Evolutionary conservation across 1,139 yeast genomes (phyloP), one percentile per base, ranked within the genome.

Genomic region (Taphrina communis): DNA sequence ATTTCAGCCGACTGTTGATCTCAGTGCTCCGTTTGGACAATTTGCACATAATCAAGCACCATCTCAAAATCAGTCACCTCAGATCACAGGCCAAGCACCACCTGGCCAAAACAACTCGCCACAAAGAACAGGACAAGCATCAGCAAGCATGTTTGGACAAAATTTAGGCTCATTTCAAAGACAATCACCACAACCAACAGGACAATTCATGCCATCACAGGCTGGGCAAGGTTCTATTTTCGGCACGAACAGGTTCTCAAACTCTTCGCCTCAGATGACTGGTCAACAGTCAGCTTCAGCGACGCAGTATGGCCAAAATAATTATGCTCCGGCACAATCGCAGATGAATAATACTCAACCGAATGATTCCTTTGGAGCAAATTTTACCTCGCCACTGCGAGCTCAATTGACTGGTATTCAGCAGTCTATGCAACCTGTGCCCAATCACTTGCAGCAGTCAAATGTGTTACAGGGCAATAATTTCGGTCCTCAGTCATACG

Each of bases 371-470:
- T 63, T 63, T 41, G 67, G 67, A n/a, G 21, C 51, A 6, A 35
- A 36, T 17, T 63, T 63, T 25, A 63, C 67, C 5, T 35, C 36
- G 6, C 56, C 67, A 2, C 38, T 63, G 7, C 67, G 59, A 17
- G 67, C 67, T 19, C 61, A 63, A 21, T 46, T 63, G 55, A 63
- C 67, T 6, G 67, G 67, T 12, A 55, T 53, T 9, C 55, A 63
- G 42, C 42, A 41, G 25, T 36, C 53, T 21, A 44, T 19, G 36
- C 65, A 25, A 9, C 57, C 46, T 36, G 57, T 21, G 17, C 44
- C 65, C 6, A 39, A 39, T 38, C 57, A 41, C 31, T 48, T 51
- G 38, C 56, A 41, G 36, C 65, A 60, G 11, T 42, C 12, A 6
- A 53, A n/a, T 53, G 17, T 21, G 19, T 6, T 36, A 11, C 58